Percentiles rank a stretch among this genome's conserved stretches.
phyloP scores from a whole-genome alignment of 2,329 filamentous ascomycete genomes.

The Dothiorella sarmentorum region DNA sequence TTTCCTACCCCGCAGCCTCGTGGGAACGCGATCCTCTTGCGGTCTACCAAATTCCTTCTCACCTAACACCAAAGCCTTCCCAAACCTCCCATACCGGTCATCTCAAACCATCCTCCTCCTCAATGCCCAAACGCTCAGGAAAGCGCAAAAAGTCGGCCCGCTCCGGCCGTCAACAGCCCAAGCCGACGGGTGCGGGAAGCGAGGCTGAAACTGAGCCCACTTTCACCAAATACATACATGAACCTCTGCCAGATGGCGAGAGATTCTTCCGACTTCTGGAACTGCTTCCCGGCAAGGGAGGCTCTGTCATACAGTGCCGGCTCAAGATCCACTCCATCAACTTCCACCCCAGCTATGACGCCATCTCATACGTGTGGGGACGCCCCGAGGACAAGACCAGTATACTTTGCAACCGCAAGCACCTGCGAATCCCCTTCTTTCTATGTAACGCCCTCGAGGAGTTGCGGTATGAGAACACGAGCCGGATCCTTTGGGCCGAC shows the following conservation, averaged over 20 bases:
- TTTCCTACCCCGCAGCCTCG: not conserved
- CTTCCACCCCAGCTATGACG: not conserved
- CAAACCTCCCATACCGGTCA: too few relatives aligned
- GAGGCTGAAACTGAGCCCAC: not conserved
- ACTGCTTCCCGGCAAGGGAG: not conserved
- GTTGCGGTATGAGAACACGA: not conserved
- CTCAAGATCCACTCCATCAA: not conserved
- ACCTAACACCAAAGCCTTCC: too few relatives aligned
- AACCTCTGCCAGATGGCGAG: not conserved
- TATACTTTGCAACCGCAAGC: not conserved
- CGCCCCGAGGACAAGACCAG: not conserved
- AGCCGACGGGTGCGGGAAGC: not conserved
- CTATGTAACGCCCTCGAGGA: not conserved
- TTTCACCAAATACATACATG: not conserved
- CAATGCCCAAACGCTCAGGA: not conserved
- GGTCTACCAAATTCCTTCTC: too few relatives aligned
- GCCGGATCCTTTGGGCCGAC: conserved; percentile 19
- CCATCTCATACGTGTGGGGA: conserved; percentile 10
- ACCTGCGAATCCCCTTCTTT: not conserved
- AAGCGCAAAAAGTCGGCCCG: not conserved
- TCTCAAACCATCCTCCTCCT: not conserved
- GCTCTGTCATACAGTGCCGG: not conserved
- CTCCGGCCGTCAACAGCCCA: too few relatives aligned
- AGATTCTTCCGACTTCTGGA: not conserved
- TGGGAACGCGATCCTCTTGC: too few relatives aligned